phyloP scores from a whole-genome alignment of 805 yeast genomes.

The Wickerhamiella australiensis region DNA sequence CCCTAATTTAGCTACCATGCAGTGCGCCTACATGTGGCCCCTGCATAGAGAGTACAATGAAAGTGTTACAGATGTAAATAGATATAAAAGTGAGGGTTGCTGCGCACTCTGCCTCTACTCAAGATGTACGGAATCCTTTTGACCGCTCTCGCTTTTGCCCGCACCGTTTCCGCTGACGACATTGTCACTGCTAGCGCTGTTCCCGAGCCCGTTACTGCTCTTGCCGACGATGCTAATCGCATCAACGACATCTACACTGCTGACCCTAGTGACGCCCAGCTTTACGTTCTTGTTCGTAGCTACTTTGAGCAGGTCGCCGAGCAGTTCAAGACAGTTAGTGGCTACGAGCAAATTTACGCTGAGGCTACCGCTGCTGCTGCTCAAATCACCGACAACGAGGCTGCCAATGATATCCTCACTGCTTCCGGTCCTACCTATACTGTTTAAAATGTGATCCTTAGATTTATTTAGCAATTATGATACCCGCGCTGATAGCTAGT shows the following conservation, averaged over 20 bases:
- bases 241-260: background rate
- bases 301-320: slow-evolving; percentile 3
- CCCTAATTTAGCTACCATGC: background rate
- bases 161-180: background rate
- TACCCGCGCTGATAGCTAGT: no score
- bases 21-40: background rate
- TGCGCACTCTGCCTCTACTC: background rate
- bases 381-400: background rate
- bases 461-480: background rate
- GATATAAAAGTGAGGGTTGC: background rate
- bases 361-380: background rate
- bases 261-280: background rate
- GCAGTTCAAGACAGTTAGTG: background rate
- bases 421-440: background rate
- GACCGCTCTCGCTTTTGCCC: background rate
- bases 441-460: background rate
- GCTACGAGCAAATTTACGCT: background rate
- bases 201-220: background rate
- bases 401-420: background rate
- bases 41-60: background rate
- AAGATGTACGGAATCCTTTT: background rate
- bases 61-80: background rate
- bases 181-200: background rate
- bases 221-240: background rate
- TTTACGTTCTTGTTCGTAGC: background rate